Evolutionary conservation across 2,329 filamentous ascomycete species (phyloP).

Genomic region (Lecanosticta acicola): DNA sequence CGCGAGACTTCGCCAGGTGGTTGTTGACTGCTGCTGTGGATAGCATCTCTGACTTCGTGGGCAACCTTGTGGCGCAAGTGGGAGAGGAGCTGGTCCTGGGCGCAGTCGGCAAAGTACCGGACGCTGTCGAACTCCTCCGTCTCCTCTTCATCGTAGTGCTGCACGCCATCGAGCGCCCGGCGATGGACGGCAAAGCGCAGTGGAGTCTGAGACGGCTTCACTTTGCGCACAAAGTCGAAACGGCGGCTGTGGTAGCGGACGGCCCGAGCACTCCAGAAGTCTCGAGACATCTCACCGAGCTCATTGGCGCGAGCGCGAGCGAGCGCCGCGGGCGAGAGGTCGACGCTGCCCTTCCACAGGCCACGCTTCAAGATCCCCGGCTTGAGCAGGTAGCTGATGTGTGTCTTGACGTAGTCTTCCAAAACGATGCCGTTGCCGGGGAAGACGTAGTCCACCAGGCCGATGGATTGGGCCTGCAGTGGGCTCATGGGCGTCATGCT

Average conservation of each 20-base stretch:
- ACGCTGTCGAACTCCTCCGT: constrained; percentile 35
- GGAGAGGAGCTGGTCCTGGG: constrained; percentile 12
- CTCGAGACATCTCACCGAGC: constrained; percentile 39
- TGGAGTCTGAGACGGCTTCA: constrained; percentile 35
- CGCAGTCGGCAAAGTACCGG: constrained; percentile 16
- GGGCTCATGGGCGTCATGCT: constrained; percentile 39
- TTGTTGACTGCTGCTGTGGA: constrained; percentile 1
- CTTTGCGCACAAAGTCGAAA: constrained; percentile 39
- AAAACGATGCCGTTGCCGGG: constrained; percentile 32
- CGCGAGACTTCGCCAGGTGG: background rate
- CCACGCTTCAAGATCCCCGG: constrained; percentile 19
- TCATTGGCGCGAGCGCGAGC: constrained; percentile 34
- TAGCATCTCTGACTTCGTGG: constrained; percentile 9
- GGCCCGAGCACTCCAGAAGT: constrained; percentile 39
- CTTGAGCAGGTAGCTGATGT: constrained; percentile 33
- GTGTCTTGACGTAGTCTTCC: constrained; percentile 34
- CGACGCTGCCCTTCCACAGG: constrained; percentile 35
- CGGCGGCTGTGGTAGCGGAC: constrained; percentile 37
- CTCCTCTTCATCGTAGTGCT: constrained; percentile 35
- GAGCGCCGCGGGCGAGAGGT: constrained; percentile 32
- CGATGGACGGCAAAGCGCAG: constrained; percentile 39
- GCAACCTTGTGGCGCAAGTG: constrained; percentile 15
- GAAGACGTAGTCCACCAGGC: constrained; percentile 39
- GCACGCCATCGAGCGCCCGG: constrained; percentile 15
- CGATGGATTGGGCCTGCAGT: constrained; percentile 35